Evolutionary conservation across 805 yeast species (phyloP), one percentile per base, ranked within the genome.

Genomic region (Yarrowia deformans): DNA sequence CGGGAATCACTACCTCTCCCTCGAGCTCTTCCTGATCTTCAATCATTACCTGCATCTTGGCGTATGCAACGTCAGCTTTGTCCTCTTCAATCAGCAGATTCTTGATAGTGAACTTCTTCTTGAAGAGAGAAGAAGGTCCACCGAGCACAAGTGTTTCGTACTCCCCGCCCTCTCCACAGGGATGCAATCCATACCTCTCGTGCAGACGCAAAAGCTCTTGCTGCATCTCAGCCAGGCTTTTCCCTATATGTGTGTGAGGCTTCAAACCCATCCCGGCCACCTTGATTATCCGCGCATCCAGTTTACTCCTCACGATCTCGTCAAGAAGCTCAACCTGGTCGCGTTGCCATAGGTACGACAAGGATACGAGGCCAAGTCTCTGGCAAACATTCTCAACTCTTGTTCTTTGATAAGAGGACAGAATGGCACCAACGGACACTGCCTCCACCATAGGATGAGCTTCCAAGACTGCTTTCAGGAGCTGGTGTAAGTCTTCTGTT

Each of bases 121-220:
- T 80, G 79, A 94, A 95, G 70, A 91, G 68, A 16, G 55, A 39
- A 12, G 55, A 88, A 0, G 97, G 97, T 0, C 96, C 91, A 77
- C 95, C 97, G 37, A 95, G 81, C 2, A 94, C 98, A 73, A 94
- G 80, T 0, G 97, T 89, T 77, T 95, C 99, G 78, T 92, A 95
- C 78, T 95, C 99, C 0, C 99, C 99, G 42, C 99, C 99, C 81
- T 95, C 99, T 14, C 99, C 99, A 80, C 99, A 95, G 0, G 95
- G 87, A 77, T 94, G 97, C 14, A 93, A 90, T 1, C 93, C 97
- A 78, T 86, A 93, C 77, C 81, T 79, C 10, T 76, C 70, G 76
- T 93, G 89, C 70, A 93, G 79, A 13, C 67, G 69, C 6, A 74
- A 72, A 75, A 95, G 77, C 0, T 80, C 83, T 0, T 91, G 90